phyloP scores from a whole-genome alignment of 129 eudicot genomes.

The Glebionis coronaria region DNA sequence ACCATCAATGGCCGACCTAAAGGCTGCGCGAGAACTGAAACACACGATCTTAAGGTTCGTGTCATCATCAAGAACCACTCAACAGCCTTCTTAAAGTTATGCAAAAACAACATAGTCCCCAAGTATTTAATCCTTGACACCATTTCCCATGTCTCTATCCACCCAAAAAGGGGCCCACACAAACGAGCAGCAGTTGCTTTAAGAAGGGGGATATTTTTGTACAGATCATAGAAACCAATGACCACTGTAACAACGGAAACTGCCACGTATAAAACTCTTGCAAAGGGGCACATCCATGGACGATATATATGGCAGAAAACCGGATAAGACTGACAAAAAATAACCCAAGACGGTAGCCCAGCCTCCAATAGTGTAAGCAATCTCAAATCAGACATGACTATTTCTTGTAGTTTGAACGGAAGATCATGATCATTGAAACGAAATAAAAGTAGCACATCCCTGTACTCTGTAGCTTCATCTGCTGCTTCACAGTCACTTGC shows the following conservation, averaged over 20 bases:
- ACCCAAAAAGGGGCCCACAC: constrained; percentile 84
- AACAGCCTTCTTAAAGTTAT: constrained; percentile 76
- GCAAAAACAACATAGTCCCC: constrained; percentile 93
- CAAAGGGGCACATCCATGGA: constrained; percentile 98
- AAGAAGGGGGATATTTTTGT: constrained; percentile 91
- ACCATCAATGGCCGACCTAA: constrained; percentile 54
- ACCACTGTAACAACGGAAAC: constrained; percentile 78
- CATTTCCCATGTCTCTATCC: constrained; percentile 99
- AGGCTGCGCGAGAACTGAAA: constrained; percentile 61
- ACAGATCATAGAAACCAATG: constrained; percentile 87
- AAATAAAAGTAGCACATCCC: constrained; percentile 63
- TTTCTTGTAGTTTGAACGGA: constrained; percentile 62
- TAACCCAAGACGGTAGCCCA: constrained; percentile 99
- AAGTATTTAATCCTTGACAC: constrained; percentile 81
- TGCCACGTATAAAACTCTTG: constrained; percentile 67
- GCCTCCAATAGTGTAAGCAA: constrained; percentile 80
- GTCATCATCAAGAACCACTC: constrained; percentile 68
- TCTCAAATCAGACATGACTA: constrained; percentile 60
- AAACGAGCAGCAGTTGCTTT: constrained; percentile 81
- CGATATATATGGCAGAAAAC: constrained; percentile 83
- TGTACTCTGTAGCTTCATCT: constrained; percentile 50
- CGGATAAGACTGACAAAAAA: constrained; percentile 87
- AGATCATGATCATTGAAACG: constrained; percentile 80
- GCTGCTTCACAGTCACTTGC: constrained; percentile 38
- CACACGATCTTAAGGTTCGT: constrained; percentile 46